Conservation (phyloP, 2,329 filamentous ascomycete species). For the Zymoseptoria crescenta region DNA sequence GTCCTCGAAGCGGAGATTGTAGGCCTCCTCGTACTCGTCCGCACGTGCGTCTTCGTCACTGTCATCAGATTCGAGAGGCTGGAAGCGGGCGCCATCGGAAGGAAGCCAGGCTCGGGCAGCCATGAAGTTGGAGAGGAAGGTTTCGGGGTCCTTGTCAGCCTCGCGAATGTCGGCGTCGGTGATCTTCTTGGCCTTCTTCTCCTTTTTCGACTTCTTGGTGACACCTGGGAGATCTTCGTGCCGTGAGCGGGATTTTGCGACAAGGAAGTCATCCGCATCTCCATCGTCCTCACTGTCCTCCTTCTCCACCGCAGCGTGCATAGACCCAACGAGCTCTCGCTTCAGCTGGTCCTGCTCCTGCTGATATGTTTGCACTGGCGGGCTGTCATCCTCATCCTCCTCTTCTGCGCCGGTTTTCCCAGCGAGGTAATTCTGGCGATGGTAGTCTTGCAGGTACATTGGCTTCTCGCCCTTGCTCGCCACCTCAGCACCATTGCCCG, state of each 20-base stretch:
- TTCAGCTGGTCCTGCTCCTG: conserved; percentile 85
- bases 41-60: conserved; percentile 66
- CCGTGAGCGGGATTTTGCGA: conserved; percentile 54
- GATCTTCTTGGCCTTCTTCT: conserved; percentile 29
- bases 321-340: conserved; percentile 67
- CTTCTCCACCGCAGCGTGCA: conserved; percentile 56
- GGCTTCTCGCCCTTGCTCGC: conserved; percentile 62
- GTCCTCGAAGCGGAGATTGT: conserved; percentile 94
- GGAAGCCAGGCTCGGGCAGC: conserved; percentile 84
- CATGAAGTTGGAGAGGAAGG: conserved; percentile 92
- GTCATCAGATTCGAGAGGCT: conserved; percentile 88
- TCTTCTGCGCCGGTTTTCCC: conserved; percentile 57
- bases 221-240: conserved; percentile 20
- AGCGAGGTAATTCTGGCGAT: conserved; percentile 77
- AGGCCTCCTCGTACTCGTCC: conserved; percentile 84
- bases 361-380: conserved; percentile 61
- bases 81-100: conserved; percentile 56
- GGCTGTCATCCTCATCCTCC: conserved; percentile 42
- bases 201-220: conserved; percentile 21
- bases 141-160: conserved; percentile 84
- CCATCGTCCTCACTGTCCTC: conserved; percentile 42
- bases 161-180: conserved; percentile 59
- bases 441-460: conserved; percentile 81
- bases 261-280: conserved; percentile 64
- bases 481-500: conserved; percentile 16